A percentile compares a stretch with the other conserved stretches of the same genome.
Evolutionary conservation across 192 early-diverging fungal species (phyloP).

Genomic region (Coemansia sp.): DNA sequence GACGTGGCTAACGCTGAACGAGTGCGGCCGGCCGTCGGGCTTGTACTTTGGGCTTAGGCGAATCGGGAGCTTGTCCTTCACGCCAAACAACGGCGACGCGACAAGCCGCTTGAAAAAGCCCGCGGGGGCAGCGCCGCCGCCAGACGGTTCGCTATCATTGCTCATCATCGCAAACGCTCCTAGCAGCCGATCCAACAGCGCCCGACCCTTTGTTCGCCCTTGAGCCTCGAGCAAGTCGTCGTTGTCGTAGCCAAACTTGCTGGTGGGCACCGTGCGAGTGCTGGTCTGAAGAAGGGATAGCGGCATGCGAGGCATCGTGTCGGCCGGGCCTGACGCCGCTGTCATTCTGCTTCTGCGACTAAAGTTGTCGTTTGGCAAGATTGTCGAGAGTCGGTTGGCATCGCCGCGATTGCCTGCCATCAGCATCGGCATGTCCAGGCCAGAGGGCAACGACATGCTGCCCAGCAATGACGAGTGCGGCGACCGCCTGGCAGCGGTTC

Average conservation of each 20-base stretch:
- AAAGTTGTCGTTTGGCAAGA: constrained; percentile 9
- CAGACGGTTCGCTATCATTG: background rate
- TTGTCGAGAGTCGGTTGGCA: background rate
- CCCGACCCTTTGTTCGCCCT: constrained; percentile 12
- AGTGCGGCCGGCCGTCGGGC: constrained; percentile 30
- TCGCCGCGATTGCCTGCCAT: background rate
- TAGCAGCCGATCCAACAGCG: constrained; percentile 25
- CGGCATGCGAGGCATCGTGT: constrained; percentile 2
- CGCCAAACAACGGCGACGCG: constrained; percentile 20
- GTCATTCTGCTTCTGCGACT: constrained; percentile 23
- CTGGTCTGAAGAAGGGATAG: constrained; percentile 6
- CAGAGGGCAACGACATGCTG: constrained; percentile 15
- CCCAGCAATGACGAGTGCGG: constrained; percentile 17
- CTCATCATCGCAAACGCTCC: constrained; percentile 16
- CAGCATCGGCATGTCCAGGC: constrained; percentile 1
- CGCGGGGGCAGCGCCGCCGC: background rate
- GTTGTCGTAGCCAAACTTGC: background rate
- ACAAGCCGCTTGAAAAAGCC: constrained; percentile 38
- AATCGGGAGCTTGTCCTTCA: background rate
- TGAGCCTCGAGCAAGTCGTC: constrained; percentile 10
- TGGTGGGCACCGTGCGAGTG: constrained; percentile 15
- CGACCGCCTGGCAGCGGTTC: constrained; percentile 5
- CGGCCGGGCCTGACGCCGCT: background rate
- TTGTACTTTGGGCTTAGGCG: constrained; percentile 4
- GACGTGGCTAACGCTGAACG: constrained; percentile 47